These are phyloP conservation scores for Aureoboletus auriporus DNA, from an alignment of 768 basidiomycete species.

Conservation along the genomic window DNA sequence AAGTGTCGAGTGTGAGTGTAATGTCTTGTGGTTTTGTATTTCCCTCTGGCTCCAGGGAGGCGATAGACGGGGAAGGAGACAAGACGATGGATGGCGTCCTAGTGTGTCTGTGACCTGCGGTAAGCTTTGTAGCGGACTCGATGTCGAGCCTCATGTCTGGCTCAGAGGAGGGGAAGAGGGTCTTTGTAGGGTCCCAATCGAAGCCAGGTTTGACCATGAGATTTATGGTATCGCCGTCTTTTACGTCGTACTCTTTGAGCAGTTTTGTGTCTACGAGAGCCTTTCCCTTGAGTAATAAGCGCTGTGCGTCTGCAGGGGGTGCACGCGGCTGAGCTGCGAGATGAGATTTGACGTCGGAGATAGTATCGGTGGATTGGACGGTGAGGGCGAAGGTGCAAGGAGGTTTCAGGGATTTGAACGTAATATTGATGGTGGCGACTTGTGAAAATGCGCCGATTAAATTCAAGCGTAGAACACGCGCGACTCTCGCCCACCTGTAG, in stretches of 20 bases:
- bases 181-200: constrained; percentile 54
- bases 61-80: constrained; percentile 65
- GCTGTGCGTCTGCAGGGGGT: constrained; percentile 75
- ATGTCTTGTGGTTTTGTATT: constrained; percentile 50
- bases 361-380: constrained; percentile 77
- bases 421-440: constrained; percentile 49
- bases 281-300: constrained; percentile 92
- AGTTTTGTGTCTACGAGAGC: constrained; percentile 86
- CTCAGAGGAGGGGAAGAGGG: constrained; percentile 22
- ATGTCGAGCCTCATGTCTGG: constrained; percentile 20
- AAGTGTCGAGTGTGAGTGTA: constrained; percentile 62
- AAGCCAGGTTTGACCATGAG: constrained; percentile 81
- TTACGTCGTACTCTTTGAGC: constrained; percentile 84
- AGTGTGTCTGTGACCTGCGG: constrained; percentile 42
- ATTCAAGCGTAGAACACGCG: background rate
- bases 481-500: background rate
- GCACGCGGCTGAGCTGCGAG: constrained; percentile 65
- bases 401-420: constrained; percentile 92
- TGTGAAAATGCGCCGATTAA: constrained; percentile 9
- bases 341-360: constrained; percentile 73
- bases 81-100: constrained; percentile 77
- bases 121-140: constrained; percentile 23
- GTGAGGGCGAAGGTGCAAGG: constrained; percentile 68
- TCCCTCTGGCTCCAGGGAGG: constrained; percentile 37
- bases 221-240: constrained; percentile 78